phyloP scores from a whole-genome alignment of 139 green algal genomes.

The Pycnococcus provasolii region DNA sequence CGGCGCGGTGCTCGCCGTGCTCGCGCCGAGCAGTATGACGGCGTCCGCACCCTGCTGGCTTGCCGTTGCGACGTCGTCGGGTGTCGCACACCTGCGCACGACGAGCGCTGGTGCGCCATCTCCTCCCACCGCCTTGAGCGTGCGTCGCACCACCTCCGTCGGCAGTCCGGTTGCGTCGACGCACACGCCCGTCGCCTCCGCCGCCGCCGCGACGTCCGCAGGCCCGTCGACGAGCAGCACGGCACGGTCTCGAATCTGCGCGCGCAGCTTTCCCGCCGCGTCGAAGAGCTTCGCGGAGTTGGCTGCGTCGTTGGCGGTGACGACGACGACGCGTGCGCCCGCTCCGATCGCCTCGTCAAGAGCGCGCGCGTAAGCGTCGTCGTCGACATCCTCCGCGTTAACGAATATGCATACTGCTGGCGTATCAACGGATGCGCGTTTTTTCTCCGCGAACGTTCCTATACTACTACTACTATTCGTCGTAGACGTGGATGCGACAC shows the following conservation, averaged over 20 bases:
- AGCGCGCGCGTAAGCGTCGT: no score
- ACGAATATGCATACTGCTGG: no score
- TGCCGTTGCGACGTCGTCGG: background rate
- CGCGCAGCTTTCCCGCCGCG: constrained; percentile 54
- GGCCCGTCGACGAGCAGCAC: constrained; percentile 70
- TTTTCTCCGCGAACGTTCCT: no score
- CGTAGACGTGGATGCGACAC: no score
- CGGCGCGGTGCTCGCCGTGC: background rate
- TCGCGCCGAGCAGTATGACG: background rate
- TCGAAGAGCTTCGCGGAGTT: constrained; percentile 51
- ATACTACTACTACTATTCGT: no score
- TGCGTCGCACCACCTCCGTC: constrained; percentile 1
- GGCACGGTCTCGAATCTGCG: constrained; percentile 56
- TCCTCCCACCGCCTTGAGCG: background rate
- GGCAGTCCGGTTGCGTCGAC: constrained; percentile 50
- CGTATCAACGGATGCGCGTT: no score
- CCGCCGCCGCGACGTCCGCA: constrained; percentile 73
- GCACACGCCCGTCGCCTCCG: constrained; percentile 70
- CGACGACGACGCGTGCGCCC: no score
- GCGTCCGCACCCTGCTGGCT: background rate
- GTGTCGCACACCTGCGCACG: background rate
- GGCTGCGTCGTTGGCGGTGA: no score
- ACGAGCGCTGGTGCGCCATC: background rate
- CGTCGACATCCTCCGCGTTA: no score
- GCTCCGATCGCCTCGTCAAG: no score